These are phyloP conservation scores for Penicillium olsonii DNA, from an alignment of 2,329 filamentous ascomycete species.

Conservation along the genomic window DNA sequence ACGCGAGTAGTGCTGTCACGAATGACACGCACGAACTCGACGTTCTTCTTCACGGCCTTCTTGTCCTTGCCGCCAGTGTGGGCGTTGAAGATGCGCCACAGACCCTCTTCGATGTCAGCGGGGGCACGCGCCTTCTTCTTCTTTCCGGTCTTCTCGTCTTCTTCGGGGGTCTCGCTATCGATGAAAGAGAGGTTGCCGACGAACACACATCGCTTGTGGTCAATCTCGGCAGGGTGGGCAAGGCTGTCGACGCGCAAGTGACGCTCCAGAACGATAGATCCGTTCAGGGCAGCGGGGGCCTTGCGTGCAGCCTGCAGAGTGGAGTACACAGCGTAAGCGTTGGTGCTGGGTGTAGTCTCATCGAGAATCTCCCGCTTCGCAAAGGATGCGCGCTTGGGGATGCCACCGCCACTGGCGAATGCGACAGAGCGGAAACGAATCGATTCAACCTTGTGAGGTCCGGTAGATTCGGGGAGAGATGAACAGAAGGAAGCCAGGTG, in stretches of 20 bases:
- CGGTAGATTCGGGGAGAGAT: conserved; percentile 50
- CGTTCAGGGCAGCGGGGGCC: conserved; percentile 78
- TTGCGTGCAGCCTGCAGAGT: conserved; percentile 72
- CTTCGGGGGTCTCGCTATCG: conserved; percentile 78
- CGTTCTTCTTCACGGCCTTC: conserved; percentile 64
- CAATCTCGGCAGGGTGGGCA: conserved; percentile 78
- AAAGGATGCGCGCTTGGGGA: conserved; percentile 93
- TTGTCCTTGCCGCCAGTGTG: conserved; percentile 34
- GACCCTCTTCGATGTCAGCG: conserved; percentile 86
- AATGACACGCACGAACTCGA: conserved; percentile 91
- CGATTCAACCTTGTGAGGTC: conserved; percentile 77
- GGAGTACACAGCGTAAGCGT: conserved; percentile 90
- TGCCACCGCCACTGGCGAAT: conserved; percentile 66
- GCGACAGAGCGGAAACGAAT: conserved; percentile 92
- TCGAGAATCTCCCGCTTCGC: conserved; percentile 90
- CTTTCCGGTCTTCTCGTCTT: conserved; percentile 57
- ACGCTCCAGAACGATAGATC: conserved; percentile 77
- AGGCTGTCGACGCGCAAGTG: conserved; percentile 91
- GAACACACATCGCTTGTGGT: conserved; percentile 89
- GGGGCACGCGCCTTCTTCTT: conserved; percentile 75
- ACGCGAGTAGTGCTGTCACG: conserved; percentile 87
- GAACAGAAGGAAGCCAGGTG: conserved; percentile 77
- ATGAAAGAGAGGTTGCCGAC: conserved; percentile 96
- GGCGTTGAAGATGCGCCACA: conserved; percentile 45
- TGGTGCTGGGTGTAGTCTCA: conserved; percentile 86